A percentile compares a stretch with the other conserved stretches of the same genome.
Evolutionary conservation across 2,329 filamentous ascomycete genomes (phyloP).

Genomic region (Colletotrichum ledebouriae): DNA sequence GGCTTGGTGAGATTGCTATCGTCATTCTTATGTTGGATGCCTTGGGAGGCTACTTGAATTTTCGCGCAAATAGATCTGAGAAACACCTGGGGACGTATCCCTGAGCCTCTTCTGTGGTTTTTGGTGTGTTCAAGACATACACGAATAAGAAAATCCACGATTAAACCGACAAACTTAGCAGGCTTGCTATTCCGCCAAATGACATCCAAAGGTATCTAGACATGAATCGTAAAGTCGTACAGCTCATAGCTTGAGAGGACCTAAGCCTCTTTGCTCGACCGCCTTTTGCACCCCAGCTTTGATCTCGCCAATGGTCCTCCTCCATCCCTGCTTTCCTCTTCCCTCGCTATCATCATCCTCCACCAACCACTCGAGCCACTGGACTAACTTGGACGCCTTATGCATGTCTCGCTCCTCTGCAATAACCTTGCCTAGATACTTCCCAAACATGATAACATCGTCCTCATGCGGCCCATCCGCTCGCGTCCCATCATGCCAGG

Average conservation of each 20-base stretch:
- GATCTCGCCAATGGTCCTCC: constrained; percentile 56
- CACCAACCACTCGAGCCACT: constrained; percentile 74
- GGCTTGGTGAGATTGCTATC: background rate
- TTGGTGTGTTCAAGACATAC: background rate
- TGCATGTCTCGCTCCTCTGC: constrained; percentile 81
- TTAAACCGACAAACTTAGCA: background rate
- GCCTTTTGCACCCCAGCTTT: constrained; percentile 68
- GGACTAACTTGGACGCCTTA: constrained; percentile 78
- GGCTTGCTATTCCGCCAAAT: background rate
- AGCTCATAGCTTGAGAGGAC: constrained; percentile 61
- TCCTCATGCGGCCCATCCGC: constrained; percentile 82
- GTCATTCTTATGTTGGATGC: background rate
- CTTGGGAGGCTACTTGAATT: background rate
- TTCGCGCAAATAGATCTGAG: background rate
- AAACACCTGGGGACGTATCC: constrained; percentile 16
- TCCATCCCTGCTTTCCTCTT: constrained; percentile 61
- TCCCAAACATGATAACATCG: constrained; percentile 81
- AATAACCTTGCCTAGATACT: constrained; percentile 80
- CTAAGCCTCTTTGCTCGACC: constrained; percentile 68
- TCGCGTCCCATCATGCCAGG: constrained; percentile 81
- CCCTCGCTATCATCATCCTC: constrained; percentile 59
- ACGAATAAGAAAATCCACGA: background rate
- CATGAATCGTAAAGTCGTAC: constrained; percentile 30
- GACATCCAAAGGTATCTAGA: constrained; percentile 27
- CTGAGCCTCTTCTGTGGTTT: constrained; percentile 9